Percentiles rank a stretch among this genome's conserved stretches.
These are phyloP conservation scores for Fraxinus pennsylvanica DNA, from an alignment of 257 asterid species.

Conservation along the genomic window DNA sequence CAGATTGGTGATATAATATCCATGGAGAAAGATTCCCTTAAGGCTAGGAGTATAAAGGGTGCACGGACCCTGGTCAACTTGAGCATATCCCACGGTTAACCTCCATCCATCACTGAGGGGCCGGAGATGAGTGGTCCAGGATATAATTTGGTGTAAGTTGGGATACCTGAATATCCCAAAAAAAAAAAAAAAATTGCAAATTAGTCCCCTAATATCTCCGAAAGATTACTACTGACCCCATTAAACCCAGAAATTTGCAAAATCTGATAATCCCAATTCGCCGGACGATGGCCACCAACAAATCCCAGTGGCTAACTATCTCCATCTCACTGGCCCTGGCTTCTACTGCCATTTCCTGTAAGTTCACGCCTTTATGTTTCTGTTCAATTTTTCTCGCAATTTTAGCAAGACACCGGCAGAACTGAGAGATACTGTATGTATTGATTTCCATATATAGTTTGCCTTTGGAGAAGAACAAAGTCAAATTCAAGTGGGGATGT, in stretches of 20 bases:
- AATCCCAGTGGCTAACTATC: slow-evolving; percentile 45
- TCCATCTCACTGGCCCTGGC: slow-evolving; percentile 45
- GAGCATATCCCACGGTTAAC: no score
- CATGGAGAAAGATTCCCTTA: no score
- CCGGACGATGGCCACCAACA: slow-evolving; percentile 38
- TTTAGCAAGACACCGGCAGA: neutral
- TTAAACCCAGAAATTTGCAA: neutral
- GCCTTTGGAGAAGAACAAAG: slow-evolving; percentile 52
- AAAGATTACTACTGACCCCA: neutral
- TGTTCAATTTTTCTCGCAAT: neutral
- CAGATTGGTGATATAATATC: no score
- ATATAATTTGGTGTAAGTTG: no score
- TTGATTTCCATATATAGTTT: slow-evolving; percentile 38
- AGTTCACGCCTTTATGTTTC: neutral
- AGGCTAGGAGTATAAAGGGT: no score
- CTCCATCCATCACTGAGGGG: no score
- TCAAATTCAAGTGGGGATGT: slow-evolving; percentile 31
- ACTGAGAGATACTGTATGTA: neutral
- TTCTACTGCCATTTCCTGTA: slow-evolving; percentile 47
- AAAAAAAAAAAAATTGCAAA: neutral
- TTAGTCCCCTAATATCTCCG: neutral
- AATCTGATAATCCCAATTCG: neutral
- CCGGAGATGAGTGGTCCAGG: no score
- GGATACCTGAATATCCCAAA: no score
- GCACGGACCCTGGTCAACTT: no score